Percentiles rank a stretch among this genome's conserved stretches.
Evolutionary conservation across 2,329 filamentous ascomycete genomes (phyloP).

Genomic region (Penicillium decumbens): DNA sequence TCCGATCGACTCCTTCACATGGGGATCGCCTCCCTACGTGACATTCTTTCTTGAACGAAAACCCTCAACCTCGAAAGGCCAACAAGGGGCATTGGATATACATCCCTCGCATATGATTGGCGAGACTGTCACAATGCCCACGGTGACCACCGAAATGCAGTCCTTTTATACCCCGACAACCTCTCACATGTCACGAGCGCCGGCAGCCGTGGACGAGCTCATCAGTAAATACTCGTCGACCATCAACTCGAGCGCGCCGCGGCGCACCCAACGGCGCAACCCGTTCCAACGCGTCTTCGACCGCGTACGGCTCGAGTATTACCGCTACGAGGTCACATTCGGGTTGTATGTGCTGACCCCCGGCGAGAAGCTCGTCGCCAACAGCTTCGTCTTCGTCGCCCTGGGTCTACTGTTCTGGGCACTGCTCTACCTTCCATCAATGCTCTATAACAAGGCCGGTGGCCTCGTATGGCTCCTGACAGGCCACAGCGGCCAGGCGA

Average conservation of each 20-base stretch:
- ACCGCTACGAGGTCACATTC: slow-evolving; percentile 47
- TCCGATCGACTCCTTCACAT: not conserved
- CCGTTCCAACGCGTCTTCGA: slow-evolving; percentile 30
- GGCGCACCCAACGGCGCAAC: slow-evolving; percentile 19
- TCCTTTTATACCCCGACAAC: slow-evolving; percentile 34
- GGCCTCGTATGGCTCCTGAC: slow-evolving; percentile 38
- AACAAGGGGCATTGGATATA: not conserved
- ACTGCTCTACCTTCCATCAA: slow-evolving; percentile 35
- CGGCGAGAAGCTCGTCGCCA: slow-evolving; percentile 42
- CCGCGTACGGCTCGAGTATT: slow-evolving; percentile 40
- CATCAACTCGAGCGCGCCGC: slow-evolving; percentile 9
- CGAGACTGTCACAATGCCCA: slow-evolving; percentile 1
- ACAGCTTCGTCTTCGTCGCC: slow-evolving; percentile 37
- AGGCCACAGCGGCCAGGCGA: slow-evolving; percentile 31
- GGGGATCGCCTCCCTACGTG: not conserved
- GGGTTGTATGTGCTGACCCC: slow-evolving; percentile 44
- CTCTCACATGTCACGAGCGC: slow-evolving; percentile 29
- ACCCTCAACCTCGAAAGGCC: not conserved
- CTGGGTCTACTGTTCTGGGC: slow-evolving; percentile 37
- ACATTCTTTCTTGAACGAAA: not conserved
- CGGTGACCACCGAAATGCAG: slow-evolving; percentile 33
- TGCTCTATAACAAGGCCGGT: slow-evolving; percentile 36
- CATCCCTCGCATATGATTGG: not conserved
- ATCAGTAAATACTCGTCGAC: slow-evolving; percentile 33
- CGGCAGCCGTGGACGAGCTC: slow-evolving; percentile 32